Evolutionary conservation across 2,329 filamentous ascomycete species (phyloP), one percentile per base, ranked within the genome.

Genomic region (Paecilomyces sp.): DNA sequence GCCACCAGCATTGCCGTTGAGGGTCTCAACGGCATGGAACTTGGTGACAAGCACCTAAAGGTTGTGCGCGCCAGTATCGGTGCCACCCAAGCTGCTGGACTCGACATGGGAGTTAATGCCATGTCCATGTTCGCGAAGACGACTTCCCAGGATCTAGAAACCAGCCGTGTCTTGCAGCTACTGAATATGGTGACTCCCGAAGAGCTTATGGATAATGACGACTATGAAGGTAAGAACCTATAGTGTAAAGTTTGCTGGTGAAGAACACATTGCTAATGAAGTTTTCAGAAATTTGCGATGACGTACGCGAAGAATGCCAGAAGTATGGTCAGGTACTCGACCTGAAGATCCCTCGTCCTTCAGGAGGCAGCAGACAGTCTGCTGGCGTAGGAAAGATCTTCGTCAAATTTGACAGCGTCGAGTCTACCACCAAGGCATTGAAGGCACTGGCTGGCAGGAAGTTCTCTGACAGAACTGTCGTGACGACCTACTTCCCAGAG

Each of bases 111-210:
- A 58, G 93, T 99, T 63, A 95, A 94, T 67, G 94, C 94, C 63
- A 97, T 99, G 87, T 96, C 92, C 56, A 92, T 97, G 85, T 89
- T 99, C 68, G 94, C 94, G 41, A 92, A 93, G 60, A 96, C 94
- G 22, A 91, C 88, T 2, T 89, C 90, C 41, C 83, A 83, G 59
- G 89, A 92, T 61, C 81, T 89, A 34, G 92, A 96, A 66, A 86
- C 88, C 61, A 90, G 90, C 65, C 85, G 90, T 59, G 93, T 99
- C 15, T 75, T 99, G 62, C 93, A 96, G 77, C 80, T 99, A 62
- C 85, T 99, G 70, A 99, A 99, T 80, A 99, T 99, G 94, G 93
- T 99, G 36, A 99, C 94, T 0, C 83, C 92, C 0, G 94, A 99
- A 68, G 94, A 99, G 76, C 80, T 99, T 25, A 86, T 97, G 77